Evolutionary conservation across 192 early-diverging fungal species (phyloP).

Genomic region (Lobosporangium transversale): DNA sequence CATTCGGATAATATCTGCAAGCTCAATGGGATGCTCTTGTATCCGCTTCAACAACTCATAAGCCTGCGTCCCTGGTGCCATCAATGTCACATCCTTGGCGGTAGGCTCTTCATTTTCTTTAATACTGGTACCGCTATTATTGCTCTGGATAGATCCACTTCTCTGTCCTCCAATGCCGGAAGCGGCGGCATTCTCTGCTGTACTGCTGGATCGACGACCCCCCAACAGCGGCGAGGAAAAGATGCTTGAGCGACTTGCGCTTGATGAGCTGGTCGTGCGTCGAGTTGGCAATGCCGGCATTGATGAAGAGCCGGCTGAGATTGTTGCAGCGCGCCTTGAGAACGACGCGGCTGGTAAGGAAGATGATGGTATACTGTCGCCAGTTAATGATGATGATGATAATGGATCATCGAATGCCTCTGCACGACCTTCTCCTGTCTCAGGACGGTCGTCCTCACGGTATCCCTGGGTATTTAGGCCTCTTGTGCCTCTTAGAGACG

Average conservation of each 20-base stretch:
- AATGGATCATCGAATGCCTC: constrained; percentile 24
- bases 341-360: constrained; percentile 24
- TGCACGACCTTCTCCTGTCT: neutral
- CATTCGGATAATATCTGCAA: constrained; percentile 45
- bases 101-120: constrained; percentile 38
- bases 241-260: constrained; percentile 14
- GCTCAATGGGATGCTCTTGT: constrained; percentile 49
- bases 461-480: neutral
- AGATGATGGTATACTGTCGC: neutral
- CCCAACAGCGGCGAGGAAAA: constrained; percentile 22
- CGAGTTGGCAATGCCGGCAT: constrained; percentile 3
- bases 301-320: constrained; percentile 27
- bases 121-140: too few relatives aligned
- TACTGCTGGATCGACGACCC: constrained; percentile 17
- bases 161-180: constrained; percentile 10
- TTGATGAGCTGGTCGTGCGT: constrained; percentile 12
- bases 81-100: constrained; percentile 39
- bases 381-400: neutral
- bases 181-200: neutral
- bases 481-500: constrained; percentile 12
- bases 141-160: constrained; percentile 16
- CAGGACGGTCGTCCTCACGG: neutral
- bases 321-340: constrained; percentile 28
- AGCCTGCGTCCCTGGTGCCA: constrained; percentile 43
- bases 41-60: constrained; percentile 39